phyloP scores from a whole-genome alignment of 441 rosid genomes.

The Jatropha podagrica region DNA sequence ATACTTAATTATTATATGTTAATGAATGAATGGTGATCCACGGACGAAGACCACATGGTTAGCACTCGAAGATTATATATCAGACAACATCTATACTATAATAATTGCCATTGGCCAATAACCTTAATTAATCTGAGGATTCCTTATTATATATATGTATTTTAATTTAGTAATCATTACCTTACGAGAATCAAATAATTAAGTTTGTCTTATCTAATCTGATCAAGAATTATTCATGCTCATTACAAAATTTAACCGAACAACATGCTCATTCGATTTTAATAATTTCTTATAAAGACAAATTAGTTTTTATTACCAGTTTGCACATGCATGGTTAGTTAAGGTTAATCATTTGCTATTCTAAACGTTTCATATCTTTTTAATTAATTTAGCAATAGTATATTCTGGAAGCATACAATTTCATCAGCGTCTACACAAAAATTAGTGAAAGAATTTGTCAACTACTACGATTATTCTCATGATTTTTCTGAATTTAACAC shows the following conservation, averaged over 20 bases:
- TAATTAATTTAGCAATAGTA: not conserved
- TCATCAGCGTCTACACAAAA: not conserved
- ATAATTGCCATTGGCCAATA: not conserved
- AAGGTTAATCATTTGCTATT: not conserved
- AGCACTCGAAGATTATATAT: slow-evolving; percentile 2
- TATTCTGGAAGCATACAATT: not conserved
- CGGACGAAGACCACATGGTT: slow-evolving; percentile 13
- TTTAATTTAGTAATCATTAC: not conserved
- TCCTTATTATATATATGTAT: no score
- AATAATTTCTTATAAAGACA: not conserved
- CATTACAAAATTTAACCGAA: not conserved
- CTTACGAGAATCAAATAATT: slow-evolving; percentile 1
- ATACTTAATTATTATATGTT: no score
- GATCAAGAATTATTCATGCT: not conserved
- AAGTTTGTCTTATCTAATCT: not conserved
- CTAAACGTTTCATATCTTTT: not conserved
- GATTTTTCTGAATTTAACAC: no score
- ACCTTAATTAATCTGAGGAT: not conserved
- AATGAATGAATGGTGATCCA: no score
- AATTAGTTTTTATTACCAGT: not conserved
- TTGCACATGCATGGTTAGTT: slow-evolving; percentile 12
- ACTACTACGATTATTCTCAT: no score
- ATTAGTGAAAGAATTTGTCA: no score
- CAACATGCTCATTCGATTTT: not conserved
- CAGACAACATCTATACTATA: not conserved